Conservation (phyloP, 345 rosid species). For the Nephelium lappaceum region DNA sequence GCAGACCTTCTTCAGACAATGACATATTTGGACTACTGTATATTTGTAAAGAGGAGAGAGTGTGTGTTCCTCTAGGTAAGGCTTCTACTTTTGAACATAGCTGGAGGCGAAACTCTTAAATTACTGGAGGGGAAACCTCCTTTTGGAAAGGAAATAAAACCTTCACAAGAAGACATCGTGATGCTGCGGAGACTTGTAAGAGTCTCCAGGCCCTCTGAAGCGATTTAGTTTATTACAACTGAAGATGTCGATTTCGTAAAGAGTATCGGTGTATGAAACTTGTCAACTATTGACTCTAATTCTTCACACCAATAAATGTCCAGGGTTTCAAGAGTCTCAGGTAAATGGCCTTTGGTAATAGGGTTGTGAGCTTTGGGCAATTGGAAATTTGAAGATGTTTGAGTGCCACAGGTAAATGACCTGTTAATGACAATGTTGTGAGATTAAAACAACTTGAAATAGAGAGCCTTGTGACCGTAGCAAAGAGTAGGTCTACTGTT, state of each 20-base stretch:
- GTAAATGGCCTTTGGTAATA: background rate
- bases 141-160: no score
- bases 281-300: no score
- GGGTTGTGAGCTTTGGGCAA: background rate
- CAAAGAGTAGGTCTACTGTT: no score
- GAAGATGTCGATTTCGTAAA: no score
- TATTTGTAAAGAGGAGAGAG: no score
- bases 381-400: background rate
- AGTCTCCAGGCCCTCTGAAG: background rate
- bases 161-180: no score
- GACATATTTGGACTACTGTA: background rate
- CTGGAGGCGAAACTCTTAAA: no score
- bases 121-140: no score
- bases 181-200: background rate
- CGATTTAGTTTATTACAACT: background rate
- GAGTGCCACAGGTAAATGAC: background rate
- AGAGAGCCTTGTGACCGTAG: background rate
- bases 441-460: background rate
- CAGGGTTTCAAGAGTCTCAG: background rate
- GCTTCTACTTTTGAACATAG: no score
- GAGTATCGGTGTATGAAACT: no score
- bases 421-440: background rate
- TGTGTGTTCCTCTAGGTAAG: no score
- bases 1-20: conserved; percentile 12
- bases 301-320: background rate